Conservation (phyloP, 1,284 basidiomycete genomes). For the Singerocomus rubriflavus region DNA sequence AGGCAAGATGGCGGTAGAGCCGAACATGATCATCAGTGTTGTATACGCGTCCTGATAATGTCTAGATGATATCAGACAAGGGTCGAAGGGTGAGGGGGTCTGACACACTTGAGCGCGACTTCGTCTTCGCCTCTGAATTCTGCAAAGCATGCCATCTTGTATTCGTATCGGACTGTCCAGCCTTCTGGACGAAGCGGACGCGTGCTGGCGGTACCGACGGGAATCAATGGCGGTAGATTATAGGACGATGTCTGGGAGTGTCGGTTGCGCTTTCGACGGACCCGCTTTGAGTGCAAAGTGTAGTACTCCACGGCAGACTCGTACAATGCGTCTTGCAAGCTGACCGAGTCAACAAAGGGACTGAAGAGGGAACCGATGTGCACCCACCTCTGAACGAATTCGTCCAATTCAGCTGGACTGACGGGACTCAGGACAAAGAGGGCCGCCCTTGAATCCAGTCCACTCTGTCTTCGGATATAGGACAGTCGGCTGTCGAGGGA, state of each 20-base stretch:
- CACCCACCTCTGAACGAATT: conserved; percentile 76
- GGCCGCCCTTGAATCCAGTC: conserved; percentile 86
- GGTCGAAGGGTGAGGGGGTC: conserved; percentile 11
- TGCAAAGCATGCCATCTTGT: conserved; percentile 95
- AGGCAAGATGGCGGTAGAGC: conserved; percentile 78
- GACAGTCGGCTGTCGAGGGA: conserved; percentile 81
- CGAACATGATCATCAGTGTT: conserved; percentile 81
- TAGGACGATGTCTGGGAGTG: conserved; percentile 56
- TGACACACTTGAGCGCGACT: conserved; percentile 74
- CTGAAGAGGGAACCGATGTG: background rate
- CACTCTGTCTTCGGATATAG: conserved; percentile 81
- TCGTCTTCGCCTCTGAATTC: conserved; percentile 92
- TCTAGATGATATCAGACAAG: conserved; percentile 38
- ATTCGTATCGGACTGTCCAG: conserved; percentile 96
- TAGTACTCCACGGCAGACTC: conserved; percentile 93
- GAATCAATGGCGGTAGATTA: conserved; percentile 39
- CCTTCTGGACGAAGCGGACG: conserved; percentile 79
- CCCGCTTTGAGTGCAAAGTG: conserved; percentile 85
- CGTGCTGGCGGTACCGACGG: conserved; percentile 40
- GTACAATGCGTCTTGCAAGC: conserved; percentile 83
- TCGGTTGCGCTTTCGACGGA: conserved; percentile 83
- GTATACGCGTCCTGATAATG: conserved; percentile 92
- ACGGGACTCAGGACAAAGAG: conserved; percentile 95
- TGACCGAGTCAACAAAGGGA: conserved; percentile 32
- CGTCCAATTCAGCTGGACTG: conserved; percentile 72